These are phyloP conservation scores for Babesia gibsoni DNA, from an alignment of 169 alveolate species.

Conservation along the genomic window DNA sequence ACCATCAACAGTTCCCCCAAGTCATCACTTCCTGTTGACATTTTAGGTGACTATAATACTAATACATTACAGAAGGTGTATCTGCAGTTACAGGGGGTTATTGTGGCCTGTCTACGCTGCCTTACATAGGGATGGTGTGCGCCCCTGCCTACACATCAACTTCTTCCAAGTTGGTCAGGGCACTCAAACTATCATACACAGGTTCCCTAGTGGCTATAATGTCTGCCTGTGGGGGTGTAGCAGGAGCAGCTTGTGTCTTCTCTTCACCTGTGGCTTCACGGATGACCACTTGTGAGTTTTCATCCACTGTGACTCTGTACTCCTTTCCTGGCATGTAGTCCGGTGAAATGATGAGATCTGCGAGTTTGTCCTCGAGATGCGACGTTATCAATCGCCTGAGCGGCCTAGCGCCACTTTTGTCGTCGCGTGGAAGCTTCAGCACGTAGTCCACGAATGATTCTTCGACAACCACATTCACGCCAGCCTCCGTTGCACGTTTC, in stretches of 20 bases:
- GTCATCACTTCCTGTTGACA: conserved; percentile 43
- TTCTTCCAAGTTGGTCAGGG: neutral
- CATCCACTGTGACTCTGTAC: conserved; percentile 37
- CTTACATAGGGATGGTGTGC: conserved; percentile 16
- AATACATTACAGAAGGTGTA: too few species aligned
- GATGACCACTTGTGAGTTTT: neutral
- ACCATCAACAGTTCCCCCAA: conserved; percentile 71
- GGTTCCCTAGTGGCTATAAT: neutral
- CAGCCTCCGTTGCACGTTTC: conserved; percentile 43
- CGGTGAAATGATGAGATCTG: conserved; percentile 36
- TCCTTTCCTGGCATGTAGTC: conserved; percentile 24
- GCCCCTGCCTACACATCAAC: conserved; percentile 4
- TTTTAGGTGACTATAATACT: neutral
- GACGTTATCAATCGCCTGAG: conserved; percentile 57
- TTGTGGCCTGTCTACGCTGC: neutral
- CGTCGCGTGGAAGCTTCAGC: conserved; percentile 59
- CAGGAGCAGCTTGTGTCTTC: neutral
- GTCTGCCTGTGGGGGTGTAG: neutral
- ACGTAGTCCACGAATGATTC: conserved; percentile 44
- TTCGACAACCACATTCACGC: conserved; percentile 34
- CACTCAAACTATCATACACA: neutral
- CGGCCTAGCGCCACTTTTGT: conserved; percentile 64
- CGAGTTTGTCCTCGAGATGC: conserved; percentile 43
- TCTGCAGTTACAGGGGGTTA: conserved; percentile 14
- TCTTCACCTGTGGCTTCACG: neutral